A percentile compares a stretch with the other conserved stretches of the same genome.
These are phyloP conservation scores for Hymenochaete sp. DNA, from an alignment of 1,284 basidiomycete species.

Conservation along the genomic window DNA sequence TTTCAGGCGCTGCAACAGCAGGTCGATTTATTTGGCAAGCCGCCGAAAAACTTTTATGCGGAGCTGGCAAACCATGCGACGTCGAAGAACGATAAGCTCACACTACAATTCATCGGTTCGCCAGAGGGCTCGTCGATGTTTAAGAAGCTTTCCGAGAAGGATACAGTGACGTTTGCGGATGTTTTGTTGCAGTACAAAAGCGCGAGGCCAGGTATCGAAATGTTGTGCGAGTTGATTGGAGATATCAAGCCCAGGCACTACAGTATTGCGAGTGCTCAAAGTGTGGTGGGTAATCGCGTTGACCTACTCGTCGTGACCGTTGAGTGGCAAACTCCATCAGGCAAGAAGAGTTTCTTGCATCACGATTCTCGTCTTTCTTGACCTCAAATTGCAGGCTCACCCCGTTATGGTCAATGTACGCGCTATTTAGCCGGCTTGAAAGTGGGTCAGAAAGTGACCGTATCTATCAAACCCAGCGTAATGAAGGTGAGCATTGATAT, in stretches of 20 bases:
- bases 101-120: conserved; percentile 88
- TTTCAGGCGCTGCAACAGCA: conserved; percentile 96
- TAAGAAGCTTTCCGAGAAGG: conserved; percentile 92
- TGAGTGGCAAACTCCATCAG: conserved; percentile 83
- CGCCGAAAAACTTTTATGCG: conserved; percentile 92
- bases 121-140: conserved; percentile 88
- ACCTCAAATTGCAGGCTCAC: conserved; percentile 42
- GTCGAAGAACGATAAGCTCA: conserved; percentile 65
- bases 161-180: conserved; percentile 92
- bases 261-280: conserved; percentile 93
- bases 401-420: conserved; percentile 92
- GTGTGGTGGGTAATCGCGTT: conserved; percentile 88
- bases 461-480: conserved; percentile 96
- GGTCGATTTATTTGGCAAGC: conserved; percentile 92
- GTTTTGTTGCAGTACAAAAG: conserved; percentile 75
- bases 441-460: conserved; percentile 89
- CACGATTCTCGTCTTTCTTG: conserved; percentile 3
- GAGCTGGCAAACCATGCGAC: conserved; percentile 78
- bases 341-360: conserved; percentile 32
- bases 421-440: conserved; percentile 83
- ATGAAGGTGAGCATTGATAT: conserved; percentile 73
- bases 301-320: conserved; percentile 95
- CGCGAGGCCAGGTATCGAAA: conserved; percentile 74
- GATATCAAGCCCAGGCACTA: conserved; percentile 98
- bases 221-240: conserved; percentile 79